Evolutionary conservation across 202 grass and related monocot genomes (phyloP), one percentile per base, ranked within the genome.

Genomic region (Schoenoplectus tabernaemontani): DNA sequence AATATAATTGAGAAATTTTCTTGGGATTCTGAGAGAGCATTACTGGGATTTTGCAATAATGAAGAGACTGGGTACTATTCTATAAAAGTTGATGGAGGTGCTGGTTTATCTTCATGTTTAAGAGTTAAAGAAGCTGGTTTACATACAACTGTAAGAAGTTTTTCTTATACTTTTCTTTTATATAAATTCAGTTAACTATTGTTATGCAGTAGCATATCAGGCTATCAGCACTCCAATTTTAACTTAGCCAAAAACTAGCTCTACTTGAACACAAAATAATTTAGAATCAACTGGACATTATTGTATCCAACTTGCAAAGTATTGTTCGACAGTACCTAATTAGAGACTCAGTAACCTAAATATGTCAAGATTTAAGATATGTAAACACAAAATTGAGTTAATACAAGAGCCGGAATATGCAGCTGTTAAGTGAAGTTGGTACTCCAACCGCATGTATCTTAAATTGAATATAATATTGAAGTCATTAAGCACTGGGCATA

Each of bases 81-180:
- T 63, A 77, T 90, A 70, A 77, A 84, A 83, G 84, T 92, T 70
- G 82, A 88, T 48, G 78, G 70, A 53, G 78, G 86, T 48, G 24
- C 59, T 15, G 23, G 80, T 76, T 90, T 89, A 71, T 92, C 87
- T 80, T 93, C 77, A 85, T 70, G 83, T 78, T 54, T 92, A 63
- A 97, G 87, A 82, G 82, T 97, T 84, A 91, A 79, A 90, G 89
- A 97, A 81, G 78, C 78, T 51, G 91, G 91, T 87, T 60, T 86
- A 64, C 44, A 64, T 58, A 87, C 63, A 84, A 86, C 87, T 87
- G 94, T 94, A 89, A 92, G 91, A 51, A 60, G 64, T 26, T 86
- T 38, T 19, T 64, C 23, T 32, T 5, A 41, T 57, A 73, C 48
- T 46, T 59, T 53, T 50, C 20, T 73, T 9, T 23, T 77, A 47